Conservation (phyloP, 306 rosid species). For the Glycine tomentella region DNA sequence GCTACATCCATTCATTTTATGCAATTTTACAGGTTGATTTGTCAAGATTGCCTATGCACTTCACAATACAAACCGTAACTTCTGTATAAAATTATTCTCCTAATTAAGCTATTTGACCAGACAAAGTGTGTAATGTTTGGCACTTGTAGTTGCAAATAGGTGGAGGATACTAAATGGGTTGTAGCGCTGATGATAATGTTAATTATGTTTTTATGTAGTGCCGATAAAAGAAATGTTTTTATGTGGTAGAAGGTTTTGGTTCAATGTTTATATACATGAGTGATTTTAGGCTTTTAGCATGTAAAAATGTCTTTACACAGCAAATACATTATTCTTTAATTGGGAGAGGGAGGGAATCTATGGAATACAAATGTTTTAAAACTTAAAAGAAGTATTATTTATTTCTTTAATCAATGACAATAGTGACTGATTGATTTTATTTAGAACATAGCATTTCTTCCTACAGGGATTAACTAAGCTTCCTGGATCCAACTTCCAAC, state of each 20-base stretch:
- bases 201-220: neutral
- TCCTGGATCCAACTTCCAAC: slow-evolving; percentile 24
- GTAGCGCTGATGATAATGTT: neutral
- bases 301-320: neutral
- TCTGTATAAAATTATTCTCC: slow-evolving; percentile 3
- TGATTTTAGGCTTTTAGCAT: slow-evolving; percentile 18
- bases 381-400: neutral
- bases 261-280: neutral
- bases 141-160: slow-evolving; percentile 15
- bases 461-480: slow-evolving; percentile 15
- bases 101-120: slow-evolving; percentile 16
- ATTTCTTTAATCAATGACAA: too few relatives aligned
- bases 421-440: too few relatives aligned
- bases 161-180: neutral
- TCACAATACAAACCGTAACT: neutral
- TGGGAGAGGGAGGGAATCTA: slow-evolving; percentile 5
- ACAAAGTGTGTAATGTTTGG: neutral
- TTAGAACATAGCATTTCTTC: neutral
- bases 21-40: slow-evolving; percentile 18
- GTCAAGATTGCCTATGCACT: neutral
- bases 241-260: slow-evolving; percentile 7
- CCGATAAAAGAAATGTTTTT: neutral
- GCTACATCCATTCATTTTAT: neutral
- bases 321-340: neutral
- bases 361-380: neutral